Base-by-base conservation (phyloP, 2,329 filamentous ascomycete genomes). In the Dryadomyces quercivorus region DNA sequence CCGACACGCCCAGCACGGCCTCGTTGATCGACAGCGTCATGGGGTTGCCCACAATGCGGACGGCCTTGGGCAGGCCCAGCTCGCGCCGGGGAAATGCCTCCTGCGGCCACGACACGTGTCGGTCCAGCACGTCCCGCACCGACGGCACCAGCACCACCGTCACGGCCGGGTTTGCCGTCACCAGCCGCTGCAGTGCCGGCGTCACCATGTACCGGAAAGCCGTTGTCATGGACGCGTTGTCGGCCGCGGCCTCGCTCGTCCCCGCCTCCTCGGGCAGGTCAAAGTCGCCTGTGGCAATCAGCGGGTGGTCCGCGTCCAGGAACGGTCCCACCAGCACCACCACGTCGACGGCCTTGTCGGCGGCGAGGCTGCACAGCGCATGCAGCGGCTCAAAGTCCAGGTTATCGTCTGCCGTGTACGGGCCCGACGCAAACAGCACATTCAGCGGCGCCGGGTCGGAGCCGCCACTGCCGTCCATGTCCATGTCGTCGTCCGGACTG, bases 1-100 rank as follows among this genome's bases (percentile, higher is more conserved):
- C 85, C 26, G 85, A 90, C 61, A 96, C 77, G 5, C 87, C 90
- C 26, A 96, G 70, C 1, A 92, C 77, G 46, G 85, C 78, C 69
- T 97, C 93, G 69, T 98, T 98, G 59, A 97, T 75, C 6, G 82
- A 88, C 3, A 97, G 70, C 9, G 87, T 89, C 75, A 94, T 92
- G 1, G 93, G 93, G 65, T 97, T 97, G 2, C 90, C 88, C 16
- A 96, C 81, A 61, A 94, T 80, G 54, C 80, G 82, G 12, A 79
- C 85, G 55, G 84, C 76, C 65, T 88, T 92, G 12, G 86, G 86
- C 5, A 97, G 75, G 5, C 86, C 88, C 7, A 94, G 77, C 18
- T 91, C 86, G 62, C 83, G 86, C 59, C 76, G 74, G 1, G 74
- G 67, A 44, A 95, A 80, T 31, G 70, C 66, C 58, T 81, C 78